Evolutionary conservation across 176 grass and related monocot genomes (phyloP).

Genomic region (Aegilops speltoides): DNA sequence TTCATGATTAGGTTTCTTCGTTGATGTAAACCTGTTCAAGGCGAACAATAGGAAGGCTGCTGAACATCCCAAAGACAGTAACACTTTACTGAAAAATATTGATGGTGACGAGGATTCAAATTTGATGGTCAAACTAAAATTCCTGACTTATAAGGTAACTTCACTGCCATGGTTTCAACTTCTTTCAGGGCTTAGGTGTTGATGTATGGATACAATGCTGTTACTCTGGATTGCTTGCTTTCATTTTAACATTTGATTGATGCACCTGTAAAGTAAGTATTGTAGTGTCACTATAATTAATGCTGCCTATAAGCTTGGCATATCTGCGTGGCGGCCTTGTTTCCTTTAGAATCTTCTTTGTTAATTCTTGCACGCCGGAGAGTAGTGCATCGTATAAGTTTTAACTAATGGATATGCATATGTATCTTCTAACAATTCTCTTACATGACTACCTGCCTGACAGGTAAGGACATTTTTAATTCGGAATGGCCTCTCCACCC

Average conservation of each 20-base stretch:
- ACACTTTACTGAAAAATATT: conserved; percentile 52
- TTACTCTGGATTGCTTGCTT: neutral
- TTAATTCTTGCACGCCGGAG: neutral
- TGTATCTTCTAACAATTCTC: neutral
- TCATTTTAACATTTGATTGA: neutral
- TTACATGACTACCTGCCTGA: neutral
- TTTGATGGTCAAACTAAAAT: conserved; percentile 97
- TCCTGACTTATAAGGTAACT: conserved; percentile 89
- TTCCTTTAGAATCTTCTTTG: neutral
- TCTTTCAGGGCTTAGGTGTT: neutral
- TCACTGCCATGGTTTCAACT: conserved; percentile 12
- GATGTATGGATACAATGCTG: neutral
- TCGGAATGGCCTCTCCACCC: conserved; percentile 36
- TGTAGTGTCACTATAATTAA: neutral
- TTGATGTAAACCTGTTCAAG: conserved; percentile 95
- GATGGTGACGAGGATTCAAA: conserved; percentile 71
- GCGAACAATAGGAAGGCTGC: conserved; percentile 56
- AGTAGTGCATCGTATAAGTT: neutral
- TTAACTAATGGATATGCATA: neutral
- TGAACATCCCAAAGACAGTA: conserved; percentile 54
- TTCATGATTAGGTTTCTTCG: conserved; percentile 80
- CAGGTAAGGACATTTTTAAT: neutral
- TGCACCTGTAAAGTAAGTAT: conserved; percentile 6
- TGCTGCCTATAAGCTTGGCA: neutral
- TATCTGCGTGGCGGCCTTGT: neutral